Evolutionary conservation across 106 monocot species (phyloP).

Genomic region (Allium sativum): DNA sequence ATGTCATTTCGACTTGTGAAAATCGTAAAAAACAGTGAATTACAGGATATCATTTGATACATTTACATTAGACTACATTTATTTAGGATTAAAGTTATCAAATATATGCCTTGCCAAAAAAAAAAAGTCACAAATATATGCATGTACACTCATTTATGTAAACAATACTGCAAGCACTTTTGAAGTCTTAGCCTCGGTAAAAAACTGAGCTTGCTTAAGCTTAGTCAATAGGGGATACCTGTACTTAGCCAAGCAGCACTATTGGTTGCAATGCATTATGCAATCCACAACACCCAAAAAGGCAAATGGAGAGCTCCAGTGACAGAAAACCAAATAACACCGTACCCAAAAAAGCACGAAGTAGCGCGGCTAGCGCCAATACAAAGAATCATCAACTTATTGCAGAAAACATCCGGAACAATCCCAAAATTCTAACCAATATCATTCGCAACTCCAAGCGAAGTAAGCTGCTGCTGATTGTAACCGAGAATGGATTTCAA

Average conservation of each 20-base stretch:
- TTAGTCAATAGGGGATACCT: too few relatives aligned
- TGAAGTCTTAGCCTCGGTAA: too few relatives aligned
- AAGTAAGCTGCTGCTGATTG: slow-evolving; percentile 52
- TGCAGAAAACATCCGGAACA: slow-evolving; percentile 55
- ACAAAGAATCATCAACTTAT: slow-evolving; percentile 35
- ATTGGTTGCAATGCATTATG: slow-evolving; percentile 71
- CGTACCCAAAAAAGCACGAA: slow-evolving; percentile 47
- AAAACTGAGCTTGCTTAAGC: too few relatives aligned
- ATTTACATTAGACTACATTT: too few relatives aligned
- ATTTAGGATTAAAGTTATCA: too few relatives aligned
- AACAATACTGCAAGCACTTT: too few relatives aligned
- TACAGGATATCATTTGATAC: too few relatives aligned
- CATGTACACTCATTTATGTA: too few relatives aligned
- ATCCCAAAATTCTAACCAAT: slow-evolving; percentile 72
- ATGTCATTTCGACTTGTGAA: too few relatives aligned
- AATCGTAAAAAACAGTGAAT: too few relatives aligned
- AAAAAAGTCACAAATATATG: too few relatives aligned
- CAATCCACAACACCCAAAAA: slow-evolving; percentile 61
- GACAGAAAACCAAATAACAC: slow-evolving; percentile 47
- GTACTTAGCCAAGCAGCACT: slow-evolving; percentile 85
- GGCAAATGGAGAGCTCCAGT: slow-evolving; percentile 23
- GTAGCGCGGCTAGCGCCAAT: slow-evolving; percentile 42
- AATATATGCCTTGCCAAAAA: too few relatives aligned
- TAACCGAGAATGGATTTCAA: slow-evolving; percentile 45
- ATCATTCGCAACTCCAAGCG: slow-evolving; percentile 80